These are phyloP conservation scores for Violaceomyces palustris DNA, from an alignment of 1,284 basidiomycete species.

Conservation along the genomic window DNA sequence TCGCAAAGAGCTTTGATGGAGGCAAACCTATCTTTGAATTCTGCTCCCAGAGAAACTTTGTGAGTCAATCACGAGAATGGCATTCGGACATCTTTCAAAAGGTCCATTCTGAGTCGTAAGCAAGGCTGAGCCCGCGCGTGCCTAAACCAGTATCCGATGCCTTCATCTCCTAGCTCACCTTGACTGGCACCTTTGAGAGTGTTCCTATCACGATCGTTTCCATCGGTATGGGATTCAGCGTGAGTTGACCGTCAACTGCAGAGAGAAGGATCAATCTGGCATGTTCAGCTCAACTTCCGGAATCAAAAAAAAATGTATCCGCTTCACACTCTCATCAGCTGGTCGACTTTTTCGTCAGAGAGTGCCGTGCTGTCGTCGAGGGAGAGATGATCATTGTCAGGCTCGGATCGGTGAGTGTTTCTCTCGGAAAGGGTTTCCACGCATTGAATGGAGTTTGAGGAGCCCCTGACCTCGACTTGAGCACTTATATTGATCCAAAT, in stretches of 20 bases:
- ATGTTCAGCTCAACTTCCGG: too few species aligned
- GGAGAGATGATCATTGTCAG: constrained; percentile 67
- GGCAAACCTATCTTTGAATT: constrained; percentile 59
- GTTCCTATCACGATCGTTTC: constrained; percentile 69
- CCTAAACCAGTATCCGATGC: too few species aligned
- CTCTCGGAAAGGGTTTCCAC: too few species aligned
- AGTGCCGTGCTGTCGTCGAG: constrained; percentile 68
- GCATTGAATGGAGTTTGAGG: too few species aligned
- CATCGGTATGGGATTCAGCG: constrained; percentile 69
- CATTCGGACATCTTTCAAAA: neutral
- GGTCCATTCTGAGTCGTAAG: neutral
- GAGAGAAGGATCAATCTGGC: too few species aligned
- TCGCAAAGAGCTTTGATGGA: constrained; percentile 63
- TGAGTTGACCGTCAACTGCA: too few species aligned
- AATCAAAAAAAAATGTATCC: too few species aligned
- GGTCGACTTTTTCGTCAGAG: constrained; percentile 78
- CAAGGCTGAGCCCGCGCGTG: too few species aligned
- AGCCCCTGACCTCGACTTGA: too few species aligned
- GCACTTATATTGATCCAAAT: too few species aligned
- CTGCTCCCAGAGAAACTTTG: constrained; percentile 69
- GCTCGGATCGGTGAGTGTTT: constrained; percentile 15
- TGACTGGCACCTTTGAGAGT: constrained; percentile 69
- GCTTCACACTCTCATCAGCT: too few species aligned
- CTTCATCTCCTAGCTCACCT: constrained; percentile 57
- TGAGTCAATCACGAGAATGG: neutral